These are phyloP conservation scores for Terana coerulea DNA, from an alignment of 768 basidiomycete species.

Conservation along the genomic window DNA sequence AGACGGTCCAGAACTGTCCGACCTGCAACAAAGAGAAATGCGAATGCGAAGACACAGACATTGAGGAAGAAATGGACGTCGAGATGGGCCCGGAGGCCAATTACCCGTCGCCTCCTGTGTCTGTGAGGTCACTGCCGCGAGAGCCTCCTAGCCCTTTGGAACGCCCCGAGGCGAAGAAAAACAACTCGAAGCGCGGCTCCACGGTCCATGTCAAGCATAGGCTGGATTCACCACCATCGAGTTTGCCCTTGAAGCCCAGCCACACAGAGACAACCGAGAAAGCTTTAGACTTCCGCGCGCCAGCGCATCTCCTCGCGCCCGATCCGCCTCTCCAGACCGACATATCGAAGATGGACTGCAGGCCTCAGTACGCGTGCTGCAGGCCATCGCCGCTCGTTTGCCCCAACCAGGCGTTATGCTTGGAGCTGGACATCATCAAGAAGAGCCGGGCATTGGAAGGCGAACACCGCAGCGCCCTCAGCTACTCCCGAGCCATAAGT, in stretches of 20 bases:
- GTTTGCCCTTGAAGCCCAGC: neutral
- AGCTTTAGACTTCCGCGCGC: neutral
- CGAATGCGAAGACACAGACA: constrained; percentile 21
- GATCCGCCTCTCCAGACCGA: constrained; percentile 17
- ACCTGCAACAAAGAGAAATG: constrained; percentile 27
- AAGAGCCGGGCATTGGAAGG: constrained; percentile 62
- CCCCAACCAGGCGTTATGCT: constrained; percentile 59
- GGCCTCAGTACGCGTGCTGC: constrained; percentile 50
- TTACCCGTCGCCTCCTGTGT: constrained; percentile 8
- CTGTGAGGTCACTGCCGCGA: neutral
- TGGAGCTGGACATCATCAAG: constrained; percentile 57
- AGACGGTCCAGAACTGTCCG: constrained; percentile 43
- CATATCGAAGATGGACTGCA: constrained; percentile 23
- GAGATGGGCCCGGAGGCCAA: constrained; percentile 1
- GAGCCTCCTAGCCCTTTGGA: neutral
- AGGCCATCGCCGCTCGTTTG: constrained; percentile 66
- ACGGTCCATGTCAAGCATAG: too few relatives aligned
- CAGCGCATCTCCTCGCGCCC: constrained; percentile 21
- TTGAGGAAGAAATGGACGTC: constrained; percentile 5
- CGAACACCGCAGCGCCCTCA: constrained; percentile 60
- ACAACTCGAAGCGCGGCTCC: neutral
- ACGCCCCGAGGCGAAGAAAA: neutral
- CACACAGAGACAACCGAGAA: neutral
- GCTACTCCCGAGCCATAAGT: constrained; percentile 70
- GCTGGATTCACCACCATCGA: too few relatives aligned